These are phyloP conservation scores for Teunomyces kruisii DNA, from an alignment of 805 yeast genomes.

Conservation along the genomic window DNA sequence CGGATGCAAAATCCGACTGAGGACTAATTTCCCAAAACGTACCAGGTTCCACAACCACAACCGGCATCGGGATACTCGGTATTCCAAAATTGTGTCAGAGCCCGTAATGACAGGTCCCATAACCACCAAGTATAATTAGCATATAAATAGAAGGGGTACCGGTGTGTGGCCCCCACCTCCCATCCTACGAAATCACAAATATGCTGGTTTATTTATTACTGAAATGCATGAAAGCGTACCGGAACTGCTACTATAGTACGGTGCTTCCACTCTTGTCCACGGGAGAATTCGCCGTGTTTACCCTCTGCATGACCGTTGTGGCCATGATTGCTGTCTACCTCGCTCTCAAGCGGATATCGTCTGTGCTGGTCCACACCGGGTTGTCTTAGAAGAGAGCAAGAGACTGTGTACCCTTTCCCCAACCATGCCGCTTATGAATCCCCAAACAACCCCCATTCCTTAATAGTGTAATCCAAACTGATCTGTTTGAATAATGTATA, in stretches of 20 bases:
- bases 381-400: neutral
- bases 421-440: too few species aligned
- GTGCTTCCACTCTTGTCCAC: constrained; percentile 29
- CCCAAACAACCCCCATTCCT: constrained; percentile 50
- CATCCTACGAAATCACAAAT: too few species aligned
- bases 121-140: too few species aligned
- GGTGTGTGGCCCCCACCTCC: too few species aligned
- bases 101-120: too few species aligned
- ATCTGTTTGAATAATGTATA: constrained; percentile 26
- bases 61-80: too few species aligned
- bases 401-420: too few species aligned
- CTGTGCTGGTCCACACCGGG: constrained; percentile 1
- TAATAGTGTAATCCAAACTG: constrained; percentile 34
- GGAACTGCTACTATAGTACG: constrained; percentile 23
- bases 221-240: constrained; percentile 10
- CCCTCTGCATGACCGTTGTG: constrained; percentile 14
- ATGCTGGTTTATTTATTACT: constrained; percentile 3
- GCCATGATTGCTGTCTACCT: constrained; percentile 15
- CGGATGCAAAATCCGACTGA: too few species aligned
- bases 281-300: constrained; percentile 21
- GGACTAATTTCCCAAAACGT: too few species aligned
- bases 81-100: too few species aligned
- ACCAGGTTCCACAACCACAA: too few species aligned
- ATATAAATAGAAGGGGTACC: too few species aligned
- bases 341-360: constrained; percentile 13